These are phyloP conservation scores for Salix udensis DNA, from an alignment of 345 rosid species.

Conservation along the genomic window DNA sequence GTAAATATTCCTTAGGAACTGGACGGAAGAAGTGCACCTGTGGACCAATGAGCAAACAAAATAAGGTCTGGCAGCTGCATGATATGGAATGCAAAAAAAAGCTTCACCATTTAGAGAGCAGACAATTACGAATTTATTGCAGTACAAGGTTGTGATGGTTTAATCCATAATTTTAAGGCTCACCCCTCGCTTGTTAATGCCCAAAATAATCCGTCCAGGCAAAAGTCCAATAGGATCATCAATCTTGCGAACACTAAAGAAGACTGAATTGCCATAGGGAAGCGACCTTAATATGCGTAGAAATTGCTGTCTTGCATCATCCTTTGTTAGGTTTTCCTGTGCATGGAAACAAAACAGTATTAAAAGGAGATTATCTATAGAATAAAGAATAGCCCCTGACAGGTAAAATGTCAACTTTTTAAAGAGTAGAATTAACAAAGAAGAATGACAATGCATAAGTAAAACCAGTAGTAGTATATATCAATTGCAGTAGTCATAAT, in stretches of 20 bases:
- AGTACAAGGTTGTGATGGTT: neutral
- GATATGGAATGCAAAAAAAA: neutral
- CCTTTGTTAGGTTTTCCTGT: constrained; percentile 90
- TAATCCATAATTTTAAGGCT: constrained; percentile 25
- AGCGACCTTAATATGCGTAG: constrained; percentile 70
- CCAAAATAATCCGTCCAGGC: constrained; percentile 87
- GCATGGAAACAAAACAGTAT: constrained; percentile 11
- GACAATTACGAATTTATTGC: neutral
- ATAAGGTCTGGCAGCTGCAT: constrained; percentile 2
- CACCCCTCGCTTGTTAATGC: constrained; percentile 97
- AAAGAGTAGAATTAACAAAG: neutral
- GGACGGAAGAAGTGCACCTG: constrained; percentile 98
- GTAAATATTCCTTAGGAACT: constrained; percentile 92
- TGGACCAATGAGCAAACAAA: constrained; percentile 16
- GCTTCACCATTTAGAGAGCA: neutral
- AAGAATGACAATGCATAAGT: neutral
- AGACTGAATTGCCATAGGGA: constrained; percentile 92
- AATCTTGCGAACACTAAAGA: constrained; percentile 87
- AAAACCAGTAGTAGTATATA: neutral
- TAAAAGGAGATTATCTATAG: neutral
- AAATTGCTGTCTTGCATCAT: constrained; percentile 95
- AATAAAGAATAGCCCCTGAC: neutral
- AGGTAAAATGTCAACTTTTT: neutral
- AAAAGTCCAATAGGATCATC: constrained; percentile 98
- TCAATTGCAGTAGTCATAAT: neutral